Percentiles rank a stretch among this genome's conserved stretches.
These are phyloP conservation scores for Neopestalotiopsis sp. DNA, from an alignment of 2,329 filamentous ascomycete genomes.

Conservation along the genomic window DNA sequence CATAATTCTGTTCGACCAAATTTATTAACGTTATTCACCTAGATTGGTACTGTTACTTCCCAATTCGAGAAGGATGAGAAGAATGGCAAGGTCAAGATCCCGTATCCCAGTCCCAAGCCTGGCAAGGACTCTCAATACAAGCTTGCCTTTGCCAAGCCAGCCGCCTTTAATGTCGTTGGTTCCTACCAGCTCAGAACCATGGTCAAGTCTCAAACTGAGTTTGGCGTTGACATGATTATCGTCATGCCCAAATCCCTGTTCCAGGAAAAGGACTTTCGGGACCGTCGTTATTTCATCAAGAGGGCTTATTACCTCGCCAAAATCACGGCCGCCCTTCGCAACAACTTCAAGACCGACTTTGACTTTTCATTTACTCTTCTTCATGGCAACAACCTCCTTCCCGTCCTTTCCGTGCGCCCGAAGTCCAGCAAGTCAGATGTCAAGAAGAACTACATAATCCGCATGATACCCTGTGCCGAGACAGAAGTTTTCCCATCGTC, in stretches of 20 bases:
- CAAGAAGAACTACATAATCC: conserved; percentile 58
- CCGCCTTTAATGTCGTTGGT: conserved; percentile 84
- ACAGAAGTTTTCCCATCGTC: conserved; percentile 70
- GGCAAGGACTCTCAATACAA: conserved; percentile 80
- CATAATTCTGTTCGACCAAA: neutral
- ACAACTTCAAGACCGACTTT: conserved; percentile 57
- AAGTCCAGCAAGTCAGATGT: conserved; percentile 30
- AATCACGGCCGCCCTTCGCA: conserved; percentile 72
- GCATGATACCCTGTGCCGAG: conserved; percentile 77
- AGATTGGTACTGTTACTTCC: conserved; percentile 68
- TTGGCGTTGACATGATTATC: conserved; percentile 81
- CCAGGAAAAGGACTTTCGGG: conserved; percentile 92
- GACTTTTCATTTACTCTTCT: conserved; percentile 68
- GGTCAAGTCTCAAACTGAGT: conserved; percentile 62
- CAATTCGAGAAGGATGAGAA: conserved; percentile 22
- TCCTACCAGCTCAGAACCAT: conserved; percentile 83
- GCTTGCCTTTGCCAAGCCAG: conserved; percentile 76
- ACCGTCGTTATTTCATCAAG: conserved; percentile 94
- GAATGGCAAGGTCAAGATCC: conserved; percentile 53
- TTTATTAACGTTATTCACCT: conserved; percentile 14
- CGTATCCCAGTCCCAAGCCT: conserved; percentile 83
- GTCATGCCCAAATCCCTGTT: conserved; percentile 83
- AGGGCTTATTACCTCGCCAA: conserved; percentile 89
- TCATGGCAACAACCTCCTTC: conserved; percentile 77
- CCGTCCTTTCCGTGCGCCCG: conserved; percentile 60